phyloP scores from a whole-genome alignment of 2,329 filamentous ascomycete species.

The Monilinia aucupariae region DNA sequence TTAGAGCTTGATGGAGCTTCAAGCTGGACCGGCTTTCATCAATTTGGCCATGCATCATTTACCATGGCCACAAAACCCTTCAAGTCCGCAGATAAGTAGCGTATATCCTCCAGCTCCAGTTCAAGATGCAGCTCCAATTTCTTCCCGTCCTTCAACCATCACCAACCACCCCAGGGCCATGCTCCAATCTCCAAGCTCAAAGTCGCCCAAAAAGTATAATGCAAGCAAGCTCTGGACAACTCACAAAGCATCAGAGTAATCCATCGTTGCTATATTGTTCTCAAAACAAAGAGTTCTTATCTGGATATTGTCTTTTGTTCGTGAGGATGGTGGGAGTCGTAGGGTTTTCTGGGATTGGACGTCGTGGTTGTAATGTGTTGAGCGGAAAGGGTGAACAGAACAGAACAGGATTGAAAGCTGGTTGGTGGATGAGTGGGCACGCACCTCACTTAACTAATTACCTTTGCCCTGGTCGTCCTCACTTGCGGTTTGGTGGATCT shows the following conservation, averaged over 20 bases:
- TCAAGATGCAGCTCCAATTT: not conserved
- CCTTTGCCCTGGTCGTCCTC: too few species aligned
- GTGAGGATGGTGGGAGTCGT: not conserved
- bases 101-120: not conserved
- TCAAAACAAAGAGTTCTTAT: not conserved
- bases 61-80: not conserved
- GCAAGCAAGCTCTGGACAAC: conserved; percentile 36
- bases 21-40: not conserved
- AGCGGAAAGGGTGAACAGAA: not conserved
- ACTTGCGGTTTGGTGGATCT: too few species aligned
- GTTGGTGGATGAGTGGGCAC: not conserved
- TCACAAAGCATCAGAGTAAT: conserved; percentile 89
- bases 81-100: not conserved
- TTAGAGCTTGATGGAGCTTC: conserved; percentile 5
- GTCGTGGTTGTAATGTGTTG: conserved; percentile 7
- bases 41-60: not conserved
- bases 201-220: conserved; percentile 6
- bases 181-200: conserved; percentile 3
- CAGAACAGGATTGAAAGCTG: not conserved
- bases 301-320: not conserved
- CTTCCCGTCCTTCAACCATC: not conserved
- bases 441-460: not conserved
- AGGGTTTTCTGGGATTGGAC: not conserved
- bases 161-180: not conserved
- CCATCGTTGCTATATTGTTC: conserved; percentile 50